phyloP scores from a whole-genome alignment of 78 protist genomes.

The Chrysochromulina parva region DNA sequence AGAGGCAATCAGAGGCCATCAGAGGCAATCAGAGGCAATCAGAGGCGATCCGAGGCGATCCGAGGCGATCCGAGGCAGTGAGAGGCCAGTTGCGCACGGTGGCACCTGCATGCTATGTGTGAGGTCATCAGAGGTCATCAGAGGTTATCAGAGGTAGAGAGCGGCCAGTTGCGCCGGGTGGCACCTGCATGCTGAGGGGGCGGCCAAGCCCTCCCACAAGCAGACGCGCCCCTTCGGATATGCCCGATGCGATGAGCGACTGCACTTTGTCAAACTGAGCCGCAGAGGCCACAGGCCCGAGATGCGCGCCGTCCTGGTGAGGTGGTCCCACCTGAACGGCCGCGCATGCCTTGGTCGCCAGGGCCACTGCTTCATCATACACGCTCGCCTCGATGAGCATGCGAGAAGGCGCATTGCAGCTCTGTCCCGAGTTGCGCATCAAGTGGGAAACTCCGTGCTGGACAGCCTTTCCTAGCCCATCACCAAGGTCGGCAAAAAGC shows the following conservation, averaged over 20 bases:
- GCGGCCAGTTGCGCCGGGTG: background rate
- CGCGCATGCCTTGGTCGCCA: background rate
- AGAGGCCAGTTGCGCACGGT: too few relatives aligned
- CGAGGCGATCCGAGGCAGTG: too few relatives aligned
- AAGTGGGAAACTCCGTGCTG: constrained; percentile 29
- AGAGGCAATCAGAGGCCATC: too few relatives aligned
- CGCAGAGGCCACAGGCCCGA: constrained; percentile 24
- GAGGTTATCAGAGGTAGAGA: too few relatives aligned
- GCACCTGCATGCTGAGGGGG: constrained; percentile 11
- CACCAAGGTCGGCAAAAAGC: constrained; percentile 50
- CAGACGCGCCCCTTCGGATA: constrained; percentile 19
- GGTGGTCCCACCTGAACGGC: background rate
- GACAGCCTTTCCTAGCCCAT: constrained; percentile 20
- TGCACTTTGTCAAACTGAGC: background rate
- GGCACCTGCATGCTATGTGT: too few relatives aligned
- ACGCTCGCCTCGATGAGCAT: constrained; percentile 50
- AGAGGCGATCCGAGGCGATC: too few relatives aligned
- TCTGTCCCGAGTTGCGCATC: constrained; percentile 51
- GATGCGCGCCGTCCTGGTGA: background rate
- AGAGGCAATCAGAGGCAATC: too few relatives aligned
- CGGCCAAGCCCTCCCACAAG: background rate
- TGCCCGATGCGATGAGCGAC: constrained; percentile 26
- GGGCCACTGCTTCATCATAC: background rate
- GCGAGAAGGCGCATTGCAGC: constrained; percentile 45
- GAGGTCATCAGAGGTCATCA: too few relatives aligned